Evolutionary conservation across 2,329 filamentous ascomycete species (phyloP).

Genomic region (Diaporthe vexans): DNA sequence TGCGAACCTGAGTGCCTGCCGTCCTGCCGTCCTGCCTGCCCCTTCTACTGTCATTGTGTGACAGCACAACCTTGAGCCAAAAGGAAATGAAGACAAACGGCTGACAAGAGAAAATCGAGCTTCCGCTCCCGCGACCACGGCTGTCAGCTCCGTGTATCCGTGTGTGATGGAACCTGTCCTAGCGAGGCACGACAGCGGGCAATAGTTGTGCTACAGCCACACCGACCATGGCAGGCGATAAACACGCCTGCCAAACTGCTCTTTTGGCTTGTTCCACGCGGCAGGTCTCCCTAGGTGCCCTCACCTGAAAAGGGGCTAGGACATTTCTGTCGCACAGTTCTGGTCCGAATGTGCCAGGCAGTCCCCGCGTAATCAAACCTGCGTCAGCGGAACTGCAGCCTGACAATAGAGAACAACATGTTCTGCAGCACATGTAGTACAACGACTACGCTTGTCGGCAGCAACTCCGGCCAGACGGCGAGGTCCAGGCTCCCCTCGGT

Average conservation of each 20-base stretch:
- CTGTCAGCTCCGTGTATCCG: neutral
- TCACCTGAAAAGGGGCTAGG: neutral
- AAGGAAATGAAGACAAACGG: conserved; percentile 13
- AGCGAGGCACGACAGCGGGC: neutral
- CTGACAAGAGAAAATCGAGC: conserved; percentile 14
- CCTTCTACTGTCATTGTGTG: conserved; percentile 10
- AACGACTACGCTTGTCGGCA: conserved; percentile 76
- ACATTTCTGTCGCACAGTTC: neutral
- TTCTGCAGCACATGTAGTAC: conserved; percentile 79
- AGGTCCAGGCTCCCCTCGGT: conserved; percentile 75
- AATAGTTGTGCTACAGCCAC: too few relatives aligned
- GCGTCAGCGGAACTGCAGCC: conserved; percentile 67
- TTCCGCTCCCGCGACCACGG: conserved; percentile 9
- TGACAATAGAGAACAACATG: conserved; percentile 79
- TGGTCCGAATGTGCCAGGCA: neutral
- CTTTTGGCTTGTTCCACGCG: neutral
- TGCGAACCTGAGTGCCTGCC: conserved; percentile 31
- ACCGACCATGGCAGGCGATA: conserved; percentile 17
- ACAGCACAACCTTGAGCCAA: conserved; percentile 22
- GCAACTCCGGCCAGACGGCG: conserved; percentile 75
- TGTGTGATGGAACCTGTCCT: neutral
- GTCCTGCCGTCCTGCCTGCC: conserved; percentile 14
- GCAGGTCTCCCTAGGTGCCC: conserved; percentile 3
- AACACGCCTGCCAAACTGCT: conserved; percentile 5
- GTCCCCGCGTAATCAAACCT: conserved; percentile 41